phyloP scores from a whole-genome alignment of 2,329 filamentous ascomycete species.

The Sarocladium oryzae region DNA sequence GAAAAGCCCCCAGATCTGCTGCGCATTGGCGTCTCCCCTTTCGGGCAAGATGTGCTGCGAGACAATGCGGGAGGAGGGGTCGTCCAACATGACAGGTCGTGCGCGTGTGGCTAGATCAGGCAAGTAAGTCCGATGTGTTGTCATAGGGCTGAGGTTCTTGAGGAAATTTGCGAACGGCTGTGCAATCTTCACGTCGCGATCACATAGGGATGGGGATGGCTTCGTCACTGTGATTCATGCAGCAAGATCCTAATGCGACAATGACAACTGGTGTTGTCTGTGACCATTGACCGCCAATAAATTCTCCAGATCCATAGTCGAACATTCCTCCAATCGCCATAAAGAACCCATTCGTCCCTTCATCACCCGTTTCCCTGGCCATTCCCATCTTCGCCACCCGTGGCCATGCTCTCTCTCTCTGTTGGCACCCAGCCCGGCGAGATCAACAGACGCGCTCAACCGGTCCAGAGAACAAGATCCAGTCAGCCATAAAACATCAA shows the following conservation, averaged over 20 bases:
- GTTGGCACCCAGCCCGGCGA: background rate
- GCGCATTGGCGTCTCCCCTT: slow-evolving; percentile 4
- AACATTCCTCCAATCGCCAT: background rate
- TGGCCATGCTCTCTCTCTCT: background rate
- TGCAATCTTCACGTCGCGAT: too few species aligned
- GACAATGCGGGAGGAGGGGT: background rate
- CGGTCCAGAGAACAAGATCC: background rate
- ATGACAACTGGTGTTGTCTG: background rate
- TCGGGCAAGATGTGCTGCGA: slow-evolving; percentile 5
- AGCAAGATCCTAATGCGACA: background rate
- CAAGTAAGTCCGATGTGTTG: background rate
- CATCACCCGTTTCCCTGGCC: background rate
- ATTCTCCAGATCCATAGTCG: slow-evolving; percentile 1
- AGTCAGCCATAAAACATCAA: background rate
- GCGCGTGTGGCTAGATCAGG: background rate
- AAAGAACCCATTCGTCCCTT: slow-evolving; percentile 6
- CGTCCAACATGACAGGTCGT: background rate
- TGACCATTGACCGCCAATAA: background rate
- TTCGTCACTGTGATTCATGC: background rate
- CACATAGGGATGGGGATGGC: too few species aligned
- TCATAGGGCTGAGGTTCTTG: slow-evolving; percentile 1
- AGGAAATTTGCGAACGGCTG: too few species aligned
- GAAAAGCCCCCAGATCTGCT: background rate
- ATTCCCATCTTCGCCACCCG: background rate
- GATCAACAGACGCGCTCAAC: background rate